phyloP scores from a whole-genome alignment of 108 stramenopile genomes.

The Hondaea fermentalgiana region DNA sequence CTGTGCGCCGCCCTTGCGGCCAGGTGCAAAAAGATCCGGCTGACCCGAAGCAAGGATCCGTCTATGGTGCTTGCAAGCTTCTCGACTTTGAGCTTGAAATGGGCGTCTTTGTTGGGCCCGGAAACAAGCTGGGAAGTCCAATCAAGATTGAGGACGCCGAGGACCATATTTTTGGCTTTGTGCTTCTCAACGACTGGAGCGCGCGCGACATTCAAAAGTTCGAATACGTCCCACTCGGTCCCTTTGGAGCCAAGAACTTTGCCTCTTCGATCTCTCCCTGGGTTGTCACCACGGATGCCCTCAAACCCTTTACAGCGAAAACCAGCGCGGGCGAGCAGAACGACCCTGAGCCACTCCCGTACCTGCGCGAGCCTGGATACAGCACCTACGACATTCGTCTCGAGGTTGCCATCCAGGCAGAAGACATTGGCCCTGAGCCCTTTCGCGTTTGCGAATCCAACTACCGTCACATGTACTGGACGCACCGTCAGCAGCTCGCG shows the following conservation, averaged over 20 bases:
- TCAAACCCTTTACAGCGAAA: constrained; percentile 45
- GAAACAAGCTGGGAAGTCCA: constrained; percentile 47
- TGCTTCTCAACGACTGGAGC: constrained; percentile 85
- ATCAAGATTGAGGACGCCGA: constrained; percentile 64
- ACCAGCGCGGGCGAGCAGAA: constrained; percentile 34
- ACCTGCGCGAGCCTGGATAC: constrained; percentile 37
- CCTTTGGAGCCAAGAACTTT: constrained; percentile 84
- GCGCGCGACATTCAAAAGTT: constrained; percentile 71
- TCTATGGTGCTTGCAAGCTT: constrained; percentile 61
- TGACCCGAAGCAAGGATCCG: constrained; percentile 63
- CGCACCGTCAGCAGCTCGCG: constrained; percentile 70
- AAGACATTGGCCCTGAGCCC: constrained; percentile 27
- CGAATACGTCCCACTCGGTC: constrained; percentile 89
- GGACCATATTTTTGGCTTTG: constrained; percentile 77
- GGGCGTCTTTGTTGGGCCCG: constrained; percentile 71
- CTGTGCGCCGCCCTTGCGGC: constrained; percentile 65
- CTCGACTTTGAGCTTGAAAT: constrained; percentile 87
- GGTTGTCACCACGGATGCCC: constrained; percentile 72
- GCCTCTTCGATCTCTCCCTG: constrained; percentile 77
- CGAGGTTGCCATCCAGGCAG: constrained; percentile 55
- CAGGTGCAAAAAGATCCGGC: constrained; percentile 65
- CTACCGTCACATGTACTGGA: constrained; percentile 74
- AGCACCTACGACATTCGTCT: constrained; percentile 65
- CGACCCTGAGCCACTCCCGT: constrained; percentile 38
- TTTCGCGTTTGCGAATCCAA: constrained; percentile 58